These are phyloP conservation scores for Plantago lanceolata DNA, from an alignment of 305 asterid species.

Conservation along the genomic window DNA sequence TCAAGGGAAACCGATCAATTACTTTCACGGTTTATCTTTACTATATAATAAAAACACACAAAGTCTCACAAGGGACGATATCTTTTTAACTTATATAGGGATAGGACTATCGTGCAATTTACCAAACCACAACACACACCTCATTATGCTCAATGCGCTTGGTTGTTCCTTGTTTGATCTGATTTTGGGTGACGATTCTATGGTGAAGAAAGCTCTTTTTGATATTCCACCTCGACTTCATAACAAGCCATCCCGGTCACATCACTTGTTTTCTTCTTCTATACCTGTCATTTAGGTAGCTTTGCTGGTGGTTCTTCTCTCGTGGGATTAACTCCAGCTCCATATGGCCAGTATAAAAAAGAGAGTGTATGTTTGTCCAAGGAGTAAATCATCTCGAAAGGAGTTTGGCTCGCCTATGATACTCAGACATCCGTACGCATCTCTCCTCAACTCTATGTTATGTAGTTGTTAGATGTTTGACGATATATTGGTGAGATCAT, in stretches of 20 bases:
- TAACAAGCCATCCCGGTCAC: constrained; percentile 87
- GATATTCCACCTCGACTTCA: constrained; percentile 71
- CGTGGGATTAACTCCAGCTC: constrained; percentile 66
- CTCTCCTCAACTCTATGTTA: not conserved
- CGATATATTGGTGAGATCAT: no score
- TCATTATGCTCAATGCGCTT: no score
- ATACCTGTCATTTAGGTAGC: constrained; percentile 57
- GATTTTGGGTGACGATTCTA: constrained; percentile 77
- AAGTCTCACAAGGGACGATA: no score
- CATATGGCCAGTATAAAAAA: constrained; percentile 73
- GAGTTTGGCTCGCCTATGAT: constrained; percentile 98
- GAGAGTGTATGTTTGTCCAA: constrained; percentile 64
- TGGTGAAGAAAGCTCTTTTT: constrained; percentile 74
- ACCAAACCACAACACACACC: no score
- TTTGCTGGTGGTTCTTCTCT: constrained; percentile 49
- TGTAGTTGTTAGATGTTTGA: not conserved
- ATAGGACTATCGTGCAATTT: no score
- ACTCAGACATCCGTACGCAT: constrained; percentile 67
- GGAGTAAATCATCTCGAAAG: constrained; percentile 56
- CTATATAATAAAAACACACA: no score
- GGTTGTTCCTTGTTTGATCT: constrained; percentile 34
- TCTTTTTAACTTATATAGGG: no score
- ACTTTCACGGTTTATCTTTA: no score
- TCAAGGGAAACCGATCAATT: no score
- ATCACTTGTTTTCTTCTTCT: constrained; percentile 71